These are phyloP conservation scores for Daldinia concentrica DNA, from an alignment of 495 filamentous ascomycete species.

Conservation along the genomic window DNA sequence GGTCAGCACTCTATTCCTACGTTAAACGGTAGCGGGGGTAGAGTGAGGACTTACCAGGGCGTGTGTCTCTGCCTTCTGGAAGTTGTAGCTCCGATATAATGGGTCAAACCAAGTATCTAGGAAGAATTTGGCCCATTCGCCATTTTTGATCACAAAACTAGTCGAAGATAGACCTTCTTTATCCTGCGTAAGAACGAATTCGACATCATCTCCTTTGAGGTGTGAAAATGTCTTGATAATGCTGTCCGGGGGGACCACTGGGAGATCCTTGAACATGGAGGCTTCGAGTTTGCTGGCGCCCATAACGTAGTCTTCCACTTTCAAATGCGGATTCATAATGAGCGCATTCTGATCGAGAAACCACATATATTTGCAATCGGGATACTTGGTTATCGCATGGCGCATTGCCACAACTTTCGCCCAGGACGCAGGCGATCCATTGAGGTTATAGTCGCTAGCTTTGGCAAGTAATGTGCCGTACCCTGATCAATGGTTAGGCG, in stretches of 20 bases:
- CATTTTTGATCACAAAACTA: conserved; percentile 82
- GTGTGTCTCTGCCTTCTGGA: conserved; percentile 92
- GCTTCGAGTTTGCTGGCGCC: conserved; percentile 70
- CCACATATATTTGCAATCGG: conserved; percentile 82
- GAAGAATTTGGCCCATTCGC: conserved; percentile 92
- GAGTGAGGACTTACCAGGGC: conserved; percentile 72
- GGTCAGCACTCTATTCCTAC: conserved; percentile 33
- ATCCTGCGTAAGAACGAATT: conserved; percentile 88
- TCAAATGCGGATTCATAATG: conserved; percentile 82
- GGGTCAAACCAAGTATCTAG: conserved; percentile 98
- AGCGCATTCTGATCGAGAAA: conserved; percentile 82
- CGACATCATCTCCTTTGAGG: conserved; percentile 76
- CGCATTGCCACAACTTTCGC: conserved; percentile 83
- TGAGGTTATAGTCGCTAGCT: conserved; percentile 77
- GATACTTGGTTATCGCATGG: conserved; percentile 83
- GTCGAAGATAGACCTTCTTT: conserved; percentile 76
- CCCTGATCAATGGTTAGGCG: conserved; percentile 60
- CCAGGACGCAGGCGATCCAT: conserved; percentile 75
- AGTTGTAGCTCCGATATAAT: conserved; percentile 90
- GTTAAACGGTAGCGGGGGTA: not conserved
- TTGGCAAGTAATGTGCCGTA: conserved; percentile 87
- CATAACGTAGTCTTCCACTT: conserved; percentile 77
- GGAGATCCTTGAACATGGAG: conserved; percentile 83
- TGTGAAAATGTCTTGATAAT: conserved; percentile 95
- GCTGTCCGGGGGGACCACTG: conserved; percentile 93